Evolutionary conservation across 1,284 basidiomycete species (phyloP).

Genomic region (Gomphus bonarii): DNA sequence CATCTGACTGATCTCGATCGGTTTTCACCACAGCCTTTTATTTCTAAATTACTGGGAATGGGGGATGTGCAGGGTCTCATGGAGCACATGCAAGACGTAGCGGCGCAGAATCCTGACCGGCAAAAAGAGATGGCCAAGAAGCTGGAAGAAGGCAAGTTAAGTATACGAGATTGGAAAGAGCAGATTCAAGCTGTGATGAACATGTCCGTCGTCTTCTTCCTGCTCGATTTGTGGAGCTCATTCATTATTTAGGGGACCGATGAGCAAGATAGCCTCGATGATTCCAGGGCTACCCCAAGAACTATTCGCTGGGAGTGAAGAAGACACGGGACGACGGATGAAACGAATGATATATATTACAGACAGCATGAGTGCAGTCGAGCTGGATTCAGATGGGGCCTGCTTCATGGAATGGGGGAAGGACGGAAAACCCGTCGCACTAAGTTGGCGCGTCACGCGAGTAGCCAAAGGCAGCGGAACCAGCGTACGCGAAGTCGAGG

Average conservation of each 20-base stretch:
- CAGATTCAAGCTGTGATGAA: conserved; percentile 97
- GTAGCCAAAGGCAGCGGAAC: conserved; percentile 96
- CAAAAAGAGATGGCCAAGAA: conserved; percentile 99
- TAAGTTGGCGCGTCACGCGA: conserved; percentile 81
- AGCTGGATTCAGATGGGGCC: conserved; percentile 94
- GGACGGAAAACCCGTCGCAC: conserved; percentile 69
- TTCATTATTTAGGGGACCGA: conserved; percentile 65
- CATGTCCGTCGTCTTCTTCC: conserved; percentile 52
- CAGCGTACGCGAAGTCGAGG: conserved; percentile 93
- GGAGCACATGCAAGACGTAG: conserved; percentile 96
- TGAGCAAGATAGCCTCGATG: conserved; percentile 98
- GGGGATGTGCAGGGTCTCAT: conserved; percentile 95
- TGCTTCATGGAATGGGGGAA: conserved; percentile 79
- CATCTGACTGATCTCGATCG: conserved; percentile 93
- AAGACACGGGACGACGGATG: conserved; percentile 85
- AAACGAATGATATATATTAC: conserved; percentile 99
- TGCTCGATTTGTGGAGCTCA: background rate
- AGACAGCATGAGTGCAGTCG: conserved; percentile 90
- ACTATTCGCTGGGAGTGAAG: conserved; percentile 82
- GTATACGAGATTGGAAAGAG: conserved; percentile 95
- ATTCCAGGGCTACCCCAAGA: conserved; percentile 93
- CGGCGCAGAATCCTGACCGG: conserved; percentile 86
- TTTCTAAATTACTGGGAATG: conserved; percentile 91
- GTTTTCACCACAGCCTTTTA: conserved; percentile 94
- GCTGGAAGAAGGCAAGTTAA: conserved; percentile 92